These are phyloP conservation scores for Aphanoascus verrucosus DNA, from an alignment of 2,329 filamentous ascomycete species.

Conservation along the genomic window DNA sequence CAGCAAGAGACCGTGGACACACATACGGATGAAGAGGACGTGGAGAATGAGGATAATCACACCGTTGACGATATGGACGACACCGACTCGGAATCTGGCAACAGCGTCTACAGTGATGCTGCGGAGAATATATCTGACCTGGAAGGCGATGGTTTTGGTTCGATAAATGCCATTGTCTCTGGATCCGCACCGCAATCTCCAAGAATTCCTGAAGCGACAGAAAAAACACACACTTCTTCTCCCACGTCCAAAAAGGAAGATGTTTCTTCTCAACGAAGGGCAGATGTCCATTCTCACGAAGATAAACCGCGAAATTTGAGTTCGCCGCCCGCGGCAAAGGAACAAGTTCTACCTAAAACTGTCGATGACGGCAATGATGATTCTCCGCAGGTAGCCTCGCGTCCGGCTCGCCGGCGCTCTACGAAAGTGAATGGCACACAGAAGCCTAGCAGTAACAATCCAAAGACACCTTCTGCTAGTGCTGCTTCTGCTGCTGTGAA, in stretches of 20 bases:
- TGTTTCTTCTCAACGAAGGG: background rate
- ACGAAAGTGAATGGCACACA: background rate
- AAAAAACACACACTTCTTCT: background rate
- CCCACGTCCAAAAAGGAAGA: background rate
- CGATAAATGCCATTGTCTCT: conserved; percentile 39
- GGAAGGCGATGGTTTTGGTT: conserved; percentile 39
- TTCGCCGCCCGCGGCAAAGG: background rate
- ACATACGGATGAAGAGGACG: background rate
- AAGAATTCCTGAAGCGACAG: background rate
- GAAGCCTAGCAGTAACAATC: background rate
- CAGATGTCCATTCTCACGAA: background rate
- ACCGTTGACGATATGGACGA: conserved; percentile 12
- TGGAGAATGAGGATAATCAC: background rate
- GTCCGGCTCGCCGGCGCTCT: background rate
- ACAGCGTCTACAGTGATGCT: conserved; percentile 41
- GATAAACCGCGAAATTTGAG: background rate
- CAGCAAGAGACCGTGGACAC: background rate
- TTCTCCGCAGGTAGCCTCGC: background rate
- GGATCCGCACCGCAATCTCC: background rate
- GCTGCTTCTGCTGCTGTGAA: background rate
- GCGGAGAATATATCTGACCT: conserved; percentile 29
- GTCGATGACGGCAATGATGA: background rate
- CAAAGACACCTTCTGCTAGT: background rate
- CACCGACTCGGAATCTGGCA: conserved; percentile 31
- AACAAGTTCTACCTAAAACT: background rate